phyloP scores from a whole-genome alignment of 2,329 filamentous ascomycete species.

The Cladophialophora yegresii region DNA sequence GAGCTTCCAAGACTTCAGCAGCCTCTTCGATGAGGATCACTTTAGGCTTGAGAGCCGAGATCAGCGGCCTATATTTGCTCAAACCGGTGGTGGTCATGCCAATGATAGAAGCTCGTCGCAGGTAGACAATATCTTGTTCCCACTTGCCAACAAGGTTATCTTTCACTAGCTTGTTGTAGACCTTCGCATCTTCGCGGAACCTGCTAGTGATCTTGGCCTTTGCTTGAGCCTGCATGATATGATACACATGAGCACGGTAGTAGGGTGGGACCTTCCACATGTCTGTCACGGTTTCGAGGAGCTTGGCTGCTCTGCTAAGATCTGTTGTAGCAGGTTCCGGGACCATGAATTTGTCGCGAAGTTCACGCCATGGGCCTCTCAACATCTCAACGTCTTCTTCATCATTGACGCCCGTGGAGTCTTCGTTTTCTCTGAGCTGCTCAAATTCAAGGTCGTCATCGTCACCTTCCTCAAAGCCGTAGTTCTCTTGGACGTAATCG shows the following conservation, averaged over 20 bases:
- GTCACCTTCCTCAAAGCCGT: constrained; percentile 60
- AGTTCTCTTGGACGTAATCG: constrained; percentile 51
- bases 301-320: constrained; percentile 42
- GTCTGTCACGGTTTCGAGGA: constrained; percentile 50
- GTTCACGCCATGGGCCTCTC: constrained; percentile 48
- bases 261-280: constrained; percentile 61
- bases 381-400: constrained; percentile 58
- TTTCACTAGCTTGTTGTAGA: constrained; percentile 55
- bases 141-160: constrained; percentile 60
- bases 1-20: constrained; percentile 67
- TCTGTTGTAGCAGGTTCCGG: constrained; percentile 32
- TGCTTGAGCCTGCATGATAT: constrained; percentile 59
- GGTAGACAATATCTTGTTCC: constrained; percentile 61
- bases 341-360: constrained; percentile 49
- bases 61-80: constrained; percentile 73
- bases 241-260: constrained; percentile 67
- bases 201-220: constrained; percentile 52
- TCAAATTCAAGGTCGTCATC: constrained; percentile 61
- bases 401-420: constrained; percentile 56
- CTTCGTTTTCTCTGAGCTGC: constrained; percentile 62
- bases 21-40: constrained; percentile 77
- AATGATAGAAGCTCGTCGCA: constrained; percentile 62
- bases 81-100: constrained; percentile 78
- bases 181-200: constrained; percentile 54
- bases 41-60: constrained; percentile 66